phyloP scores from a whole-genome alignment of 2,329 filamentous ascomycete species.

The Claviceps pazoutovae region DNA sequence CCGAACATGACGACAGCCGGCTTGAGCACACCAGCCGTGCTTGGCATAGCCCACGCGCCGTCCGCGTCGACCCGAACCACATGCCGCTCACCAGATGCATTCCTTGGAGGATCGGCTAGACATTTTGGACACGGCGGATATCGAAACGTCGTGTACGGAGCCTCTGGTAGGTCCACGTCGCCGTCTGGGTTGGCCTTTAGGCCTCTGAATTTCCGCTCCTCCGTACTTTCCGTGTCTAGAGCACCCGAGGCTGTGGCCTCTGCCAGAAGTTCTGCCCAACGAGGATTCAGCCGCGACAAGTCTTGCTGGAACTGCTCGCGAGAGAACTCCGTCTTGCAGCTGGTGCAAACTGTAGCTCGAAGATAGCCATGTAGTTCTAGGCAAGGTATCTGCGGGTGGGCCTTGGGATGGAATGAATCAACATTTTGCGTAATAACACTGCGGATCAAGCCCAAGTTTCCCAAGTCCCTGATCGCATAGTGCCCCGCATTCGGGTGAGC shows the following conservation, averaged over 20 bases:
- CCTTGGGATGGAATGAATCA: constrained; percentile 75
- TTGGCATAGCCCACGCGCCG: constrained; percentile 58
- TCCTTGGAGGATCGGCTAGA: constrained; percentile 44
- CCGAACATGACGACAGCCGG: constrained; percentile 95
- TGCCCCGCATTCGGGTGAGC: constrained; percentile 73
- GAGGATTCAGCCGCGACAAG: constrained; percentile 66
- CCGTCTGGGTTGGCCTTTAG: constrained; percentile 85
- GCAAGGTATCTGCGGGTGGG: constrained; percentile 62
- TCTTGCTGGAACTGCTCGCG: constrained; percentile 63
- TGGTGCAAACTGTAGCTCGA: constrained; percentile 65
- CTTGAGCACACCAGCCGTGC: constrained; percentile 70
- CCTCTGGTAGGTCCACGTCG: constrained; percentile 78
- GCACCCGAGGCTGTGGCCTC: constrained; percentile 62
- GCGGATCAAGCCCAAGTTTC: constrained; percentile 55
- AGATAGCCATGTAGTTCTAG: constrained; percentile 88
- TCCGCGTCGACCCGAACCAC: constrained; percentile 60
- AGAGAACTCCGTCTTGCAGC: constrained; percentile 58
- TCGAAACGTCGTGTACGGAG: constrained; percentile 77
- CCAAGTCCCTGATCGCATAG: constrained; percentile 60
- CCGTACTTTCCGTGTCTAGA: constrained; percentile 62
- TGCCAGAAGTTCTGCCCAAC: constrained; percentile 65
- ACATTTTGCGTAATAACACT: constrained; percentile 91
- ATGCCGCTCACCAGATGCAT: constrained; percentile 39
- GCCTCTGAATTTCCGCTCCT: constrained; percentile 51
- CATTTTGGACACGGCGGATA: constrained; percentile 85